Evolutionary conservation across 1,139 yeast species (phyloP).

Genomic region (Yamadazyma dendronema): DNA sequence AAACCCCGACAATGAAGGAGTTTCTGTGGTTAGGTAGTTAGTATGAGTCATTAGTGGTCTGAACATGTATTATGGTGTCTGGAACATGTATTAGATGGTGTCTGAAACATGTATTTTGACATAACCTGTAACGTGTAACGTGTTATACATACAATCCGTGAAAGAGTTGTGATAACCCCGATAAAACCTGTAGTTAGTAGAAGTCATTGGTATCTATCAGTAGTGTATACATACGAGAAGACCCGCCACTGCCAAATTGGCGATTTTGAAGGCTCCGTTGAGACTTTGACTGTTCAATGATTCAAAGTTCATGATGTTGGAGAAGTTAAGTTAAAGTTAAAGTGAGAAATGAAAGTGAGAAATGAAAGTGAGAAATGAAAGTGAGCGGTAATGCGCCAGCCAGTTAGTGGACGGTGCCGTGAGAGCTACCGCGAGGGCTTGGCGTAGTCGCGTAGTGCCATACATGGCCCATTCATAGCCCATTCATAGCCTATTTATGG

Average conservation of each 20-base stretch:
- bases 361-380: too few species aligned
- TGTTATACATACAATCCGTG: slow-evolving; percentile 49
- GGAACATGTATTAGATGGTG: too few species aligned
- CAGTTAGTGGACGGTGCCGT: too few species aligned
- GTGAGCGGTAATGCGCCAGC: too few species aligned
- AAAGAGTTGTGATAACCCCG: slow-evolving; percentile 60
- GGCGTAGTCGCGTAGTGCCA: too few species aligned
- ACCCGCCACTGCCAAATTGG: slow-evolving; percentile 64
- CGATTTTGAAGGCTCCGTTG: slow-evolving; percentile 56
- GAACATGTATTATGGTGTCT: too few species aligned
- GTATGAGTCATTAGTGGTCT: slow-evolving; percentile 25
- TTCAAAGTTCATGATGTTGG: slow-evolving; percentile 21
- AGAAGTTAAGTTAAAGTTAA: not conserved
- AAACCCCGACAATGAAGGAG: slow-evolving; percentile 54
- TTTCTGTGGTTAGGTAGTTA: not conserved
- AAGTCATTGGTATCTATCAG: too few species aligned
- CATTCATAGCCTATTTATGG: too few species aligned
- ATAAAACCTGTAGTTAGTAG: slow-evolving; percentile 34
- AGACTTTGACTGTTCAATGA: slow-evolving; percentile 33
- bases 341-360: slow-evolving; percentile 2
- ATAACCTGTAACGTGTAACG: not conserved
- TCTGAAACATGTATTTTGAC: too few species aligned
- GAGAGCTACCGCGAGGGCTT: too few species aligned
- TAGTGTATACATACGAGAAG: slow-evolving; percentile 51
- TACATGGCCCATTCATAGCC: too few species aligned